Base-by-base conservation (phyloP, 2,329 filamentous ascomycete genomes). In the Macrophomina tecta region DNA sequence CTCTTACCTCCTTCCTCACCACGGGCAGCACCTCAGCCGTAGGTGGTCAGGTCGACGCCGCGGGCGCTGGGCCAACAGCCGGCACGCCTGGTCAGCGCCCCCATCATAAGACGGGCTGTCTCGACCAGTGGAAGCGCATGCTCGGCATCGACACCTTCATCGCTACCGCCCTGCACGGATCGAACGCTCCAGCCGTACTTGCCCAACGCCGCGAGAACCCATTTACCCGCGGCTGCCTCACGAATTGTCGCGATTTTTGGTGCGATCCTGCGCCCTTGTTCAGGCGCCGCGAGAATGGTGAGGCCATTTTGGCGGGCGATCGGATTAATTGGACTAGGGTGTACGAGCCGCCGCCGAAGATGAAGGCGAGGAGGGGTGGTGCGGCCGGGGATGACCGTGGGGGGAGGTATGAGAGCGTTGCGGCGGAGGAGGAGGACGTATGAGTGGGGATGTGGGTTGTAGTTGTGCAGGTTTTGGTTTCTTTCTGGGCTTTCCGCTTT, bases 221-320 rank as follows among this genome's bases (percentile, higher is more conserved):
- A 0, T 99, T 94, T 78, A 94, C 89, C 67, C 85, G 89, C 38
- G 95, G 95, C 7, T 84, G 93, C 46, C 72, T 96, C n/a, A 87
- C 89, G 68, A 99, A 99, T 76, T 99, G 95, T 80, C 90, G 88
- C 71, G 96, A 99, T 79, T 99, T 99, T 77, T 98, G 94, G 93
- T 94, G 91, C 73, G 95, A 98, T 76, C 89, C 92, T 1, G 90
- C 91, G 2, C 91, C 94, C 0, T 78, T 97, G 18, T 94, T 97
- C 76, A 89, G 90, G 11, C 87, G 85, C 72, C 86, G 90, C 67
- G 88, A 92, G 73, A 90, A 87, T 61, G 94, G 94, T 12, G 84
- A 85, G 51, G 93, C 91, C 0, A 81, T 93, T 76, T 81, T 99
- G 7, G 92, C 89, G 14, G 94, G 95, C 2, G 86, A 91, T 73